phyloP scores from a whole-genome alignment of 345 rosid genomes.

The Lumnitzera littorea region DNA sequence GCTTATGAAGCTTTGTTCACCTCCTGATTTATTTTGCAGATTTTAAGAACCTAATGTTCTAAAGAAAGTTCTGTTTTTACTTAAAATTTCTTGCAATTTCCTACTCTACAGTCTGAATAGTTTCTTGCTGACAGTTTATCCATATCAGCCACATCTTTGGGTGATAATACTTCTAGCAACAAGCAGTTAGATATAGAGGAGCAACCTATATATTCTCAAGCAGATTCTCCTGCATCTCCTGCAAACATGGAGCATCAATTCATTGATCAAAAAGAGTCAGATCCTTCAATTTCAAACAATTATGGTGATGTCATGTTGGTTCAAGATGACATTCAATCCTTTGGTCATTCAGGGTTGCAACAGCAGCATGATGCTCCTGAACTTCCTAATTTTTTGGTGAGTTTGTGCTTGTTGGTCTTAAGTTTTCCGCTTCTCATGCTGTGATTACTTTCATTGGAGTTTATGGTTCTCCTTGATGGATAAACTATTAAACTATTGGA shows the following conservation, averaged over 20 bases:
- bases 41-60: neutral
- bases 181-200: constrained; percentile 46
- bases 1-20: no score
- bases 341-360: constrained; percentile 47
- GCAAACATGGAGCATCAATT: constrained; percentile 44
- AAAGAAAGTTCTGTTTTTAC: neutral
- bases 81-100: neutral
- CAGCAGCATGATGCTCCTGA: constrained; percentile 64
- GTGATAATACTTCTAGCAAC: constrained; percentile 30
- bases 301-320: constrained; percentile 53
- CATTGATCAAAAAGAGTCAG: constrained; percentile 42
- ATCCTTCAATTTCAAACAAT: constrained; percentile 48
- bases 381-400: constrained; percentile 51
- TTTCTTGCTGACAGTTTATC: constrained; percentile 36
- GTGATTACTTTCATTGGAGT: neutral
- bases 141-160: constrained; percentile 32
- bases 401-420: constrained; percentile 17
- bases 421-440: neutral
- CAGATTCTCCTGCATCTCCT: constrained; percentile 54
- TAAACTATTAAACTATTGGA: neutral
- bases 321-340: constrained; percentile 42
- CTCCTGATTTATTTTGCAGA: no score
- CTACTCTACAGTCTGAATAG: constrained; percentile 2
- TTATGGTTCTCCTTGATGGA: neutral
- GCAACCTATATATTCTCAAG: constrained; percentile 42